phyloP scores from a whole-genome alignment of 257 asterid genomes.

The Solanum ossicruentum region DNA sequence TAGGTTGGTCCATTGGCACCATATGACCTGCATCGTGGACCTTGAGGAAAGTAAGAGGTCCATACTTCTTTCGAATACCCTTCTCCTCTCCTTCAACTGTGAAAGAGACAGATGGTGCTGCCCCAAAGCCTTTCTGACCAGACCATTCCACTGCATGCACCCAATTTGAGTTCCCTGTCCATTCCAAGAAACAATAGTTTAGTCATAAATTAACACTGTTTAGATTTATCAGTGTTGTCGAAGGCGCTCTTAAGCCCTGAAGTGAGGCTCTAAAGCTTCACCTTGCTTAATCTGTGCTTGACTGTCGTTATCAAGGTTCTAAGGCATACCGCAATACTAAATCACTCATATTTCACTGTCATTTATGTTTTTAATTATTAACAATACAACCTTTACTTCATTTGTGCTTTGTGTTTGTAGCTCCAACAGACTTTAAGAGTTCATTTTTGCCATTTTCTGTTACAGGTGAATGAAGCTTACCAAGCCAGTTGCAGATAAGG shows the following conservation, averaged over 20 bases:
- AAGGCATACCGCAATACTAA: too few relatives aligned
- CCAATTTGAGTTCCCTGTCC: constrained; percentile 71
- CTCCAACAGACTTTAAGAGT: neutral
- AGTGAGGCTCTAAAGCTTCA: neutral
- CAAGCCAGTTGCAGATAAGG: constrained; percentile 70
- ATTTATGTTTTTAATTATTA: too few relatives aligned
- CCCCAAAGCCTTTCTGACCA: constrained; percentile 23
- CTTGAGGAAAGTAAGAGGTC: constrained; percentile 49
- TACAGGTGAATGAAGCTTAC: constrained; percentile 14
- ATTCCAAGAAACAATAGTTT: neutral
- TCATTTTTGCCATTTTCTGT: neutral
- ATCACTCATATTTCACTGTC: too few relatives aligned
- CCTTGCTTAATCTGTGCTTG: neutral
- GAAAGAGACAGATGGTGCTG: constrained; percentile 29
- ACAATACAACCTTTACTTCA: too few relatives aligned
- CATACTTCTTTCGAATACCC: constrained; percentile 39
- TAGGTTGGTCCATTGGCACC: constrained; percentile 90
- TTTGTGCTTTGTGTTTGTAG: neutral
- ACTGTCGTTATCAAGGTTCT: too few relatives aligned
- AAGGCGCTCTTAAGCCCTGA: neutral
- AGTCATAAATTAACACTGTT: neutral
- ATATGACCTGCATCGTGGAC: constrained; percentile 60
- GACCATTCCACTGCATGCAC: constrained; percentile 56
- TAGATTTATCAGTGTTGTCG: neutral
- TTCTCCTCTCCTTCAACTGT: constrained; percentile 31